Base-by-base conservation (phyloP, 192 early-diverging fungal genomes). In the Nowakowskiella sp. region DNA sequence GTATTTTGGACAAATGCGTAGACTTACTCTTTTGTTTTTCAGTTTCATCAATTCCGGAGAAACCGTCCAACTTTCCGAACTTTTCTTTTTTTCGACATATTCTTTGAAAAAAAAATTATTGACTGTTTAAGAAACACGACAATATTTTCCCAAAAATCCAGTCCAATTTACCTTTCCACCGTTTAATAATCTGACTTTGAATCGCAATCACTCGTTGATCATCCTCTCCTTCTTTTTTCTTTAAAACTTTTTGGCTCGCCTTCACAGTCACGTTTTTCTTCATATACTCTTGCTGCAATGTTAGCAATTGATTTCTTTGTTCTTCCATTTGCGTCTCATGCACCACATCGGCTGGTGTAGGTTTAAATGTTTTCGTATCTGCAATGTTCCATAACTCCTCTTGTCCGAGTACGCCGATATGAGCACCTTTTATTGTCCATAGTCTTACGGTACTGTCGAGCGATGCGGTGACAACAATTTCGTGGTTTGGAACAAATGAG, bases 381-480 rank as follows among this genome's bases (percentile, higher is more conserved):
- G 28, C 55, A 22, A 70, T 22, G 29, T 79, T 65, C 74, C 77
- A 79, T 5, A 55, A 45, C 22, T 34, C 47, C 9, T 58, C 49
- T 39, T 77, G 74, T 3, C 77, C 77, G 34, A 78, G 67, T 6
- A 66, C 70, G 33, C 77, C 77, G 55, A 80, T 67, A 47, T 54
- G 75, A 25, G 68, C 53, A 2, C 77, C 75, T 19, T 53, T 16
- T 25, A 57, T 28, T 70, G 67, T 75, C 30, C 69, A 78, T 33
- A 78, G 29, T 19, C 76, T 21, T 3, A 70, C 60, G 9, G 72
- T 75, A 16, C 66, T 58, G 49, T 78, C 76, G 25, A 62, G 58
- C 21, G 68, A 65, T 2, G 47, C 64, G 3, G 65, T 70, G 45
- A 78, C 49, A 7, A 74, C 42, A 22, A 60, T 22, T 7, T 62